phyloP scores from a whole-genome alignment of 345 rosid species.

The Euphorbia pulcherrima region DNA sequence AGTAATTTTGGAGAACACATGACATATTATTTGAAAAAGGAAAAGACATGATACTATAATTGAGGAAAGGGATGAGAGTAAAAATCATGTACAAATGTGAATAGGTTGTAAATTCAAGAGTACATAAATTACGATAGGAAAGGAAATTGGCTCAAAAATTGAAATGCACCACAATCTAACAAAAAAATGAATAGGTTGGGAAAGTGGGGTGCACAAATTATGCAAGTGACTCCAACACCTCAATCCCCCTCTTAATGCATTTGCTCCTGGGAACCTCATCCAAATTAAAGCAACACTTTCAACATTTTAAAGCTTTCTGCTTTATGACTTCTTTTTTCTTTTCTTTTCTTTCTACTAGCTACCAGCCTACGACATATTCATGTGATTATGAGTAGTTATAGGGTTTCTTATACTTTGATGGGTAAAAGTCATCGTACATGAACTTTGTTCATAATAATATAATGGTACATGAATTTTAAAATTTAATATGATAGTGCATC shows the following conservation, averaged over 20 bases:
- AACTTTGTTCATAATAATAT: no score
- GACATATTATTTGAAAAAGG: no score
- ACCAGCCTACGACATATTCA: no score
- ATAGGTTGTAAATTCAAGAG: neutral
- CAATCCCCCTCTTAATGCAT: conserved; percentile 14
- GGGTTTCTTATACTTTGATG: no score
- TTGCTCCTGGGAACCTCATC: conserved; percentile 12
- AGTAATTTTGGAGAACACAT: no score
- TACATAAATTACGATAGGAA: neutral
- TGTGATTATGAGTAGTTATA: neutral
- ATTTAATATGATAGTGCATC: no score
- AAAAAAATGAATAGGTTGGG: conserved; percentile 30
- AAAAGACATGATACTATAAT: no score
- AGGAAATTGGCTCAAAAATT: neutral
- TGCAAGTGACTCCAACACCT: conserved; percentile 23
- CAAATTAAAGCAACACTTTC: neutral
- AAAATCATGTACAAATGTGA: neutral
- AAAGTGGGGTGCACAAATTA: conserved; percentile 38
- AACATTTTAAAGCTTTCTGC: neutral
- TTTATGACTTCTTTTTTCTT: neutral
- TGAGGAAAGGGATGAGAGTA: neutral
- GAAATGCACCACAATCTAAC: conserved; percentile 11
- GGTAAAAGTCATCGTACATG: no score
- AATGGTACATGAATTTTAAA: no score
- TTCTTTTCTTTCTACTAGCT: neutral